phyloP scores from a whole-genome alignment of 2,329 filamentous ascomycete genomes.

The Xylogone sp. region DNA sequence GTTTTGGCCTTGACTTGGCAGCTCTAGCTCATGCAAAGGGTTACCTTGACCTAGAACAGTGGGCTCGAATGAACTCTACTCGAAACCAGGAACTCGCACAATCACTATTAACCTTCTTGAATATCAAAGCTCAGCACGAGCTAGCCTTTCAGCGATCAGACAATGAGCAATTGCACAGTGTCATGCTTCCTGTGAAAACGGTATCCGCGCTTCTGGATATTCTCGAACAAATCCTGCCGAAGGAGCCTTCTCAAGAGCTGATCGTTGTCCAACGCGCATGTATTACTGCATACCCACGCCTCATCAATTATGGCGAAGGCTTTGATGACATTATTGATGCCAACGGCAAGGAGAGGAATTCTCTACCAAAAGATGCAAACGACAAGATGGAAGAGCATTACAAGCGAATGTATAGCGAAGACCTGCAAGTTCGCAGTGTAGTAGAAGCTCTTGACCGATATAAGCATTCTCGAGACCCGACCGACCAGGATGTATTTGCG shows the following conservation, averaged over 20 bases:
- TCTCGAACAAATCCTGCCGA: constrained; percentile 65
- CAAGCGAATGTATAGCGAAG: constrained; percentile 94
- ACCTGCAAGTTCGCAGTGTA: constrained; percentile 81
- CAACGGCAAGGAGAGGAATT: constrained; percentile 79
- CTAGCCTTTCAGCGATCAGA: constrained; percentile 66
- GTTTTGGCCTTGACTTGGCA: constrained; percentile 83
- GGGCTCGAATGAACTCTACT: constrained; percentile 70
- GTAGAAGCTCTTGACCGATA: constrained; percentile 81
- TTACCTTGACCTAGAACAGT: constrained; percentile 75
- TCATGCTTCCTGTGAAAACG: constrained; percentile 79
- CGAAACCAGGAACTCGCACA: constrained; percentile 64
- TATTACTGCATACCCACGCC: constrained; percentile 85
- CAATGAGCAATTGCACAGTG: constrained; percentile 62
- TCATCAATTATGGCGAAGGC: constrained; percentile 95
- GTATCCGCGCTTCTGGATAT: constrained; percentile 78
- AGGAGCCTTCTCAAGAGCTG: constrained; percentile 60
- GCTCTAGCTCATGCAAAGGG: constrained; percentile 79
- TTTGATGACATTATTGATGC: constrained; percentile 87
- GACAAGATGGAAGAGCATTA: constrained; percentile 96
- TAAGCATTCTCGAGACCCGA: constrained; percentile 78
- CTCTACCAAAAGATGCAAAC: constrained; percentile 73
- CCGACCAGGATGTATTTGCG: constrained; percentile 91
- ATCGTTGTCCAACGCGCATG: constrained; percentile 81
- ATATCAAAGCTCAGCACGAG: constrained; percentile 81
- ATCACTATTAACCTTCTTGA: constrained; percentile 74